Evolutionary conservation across 1,284 basidiomycete species (phyloP).

Genomic region (Dichomitus squalens): DNA sequence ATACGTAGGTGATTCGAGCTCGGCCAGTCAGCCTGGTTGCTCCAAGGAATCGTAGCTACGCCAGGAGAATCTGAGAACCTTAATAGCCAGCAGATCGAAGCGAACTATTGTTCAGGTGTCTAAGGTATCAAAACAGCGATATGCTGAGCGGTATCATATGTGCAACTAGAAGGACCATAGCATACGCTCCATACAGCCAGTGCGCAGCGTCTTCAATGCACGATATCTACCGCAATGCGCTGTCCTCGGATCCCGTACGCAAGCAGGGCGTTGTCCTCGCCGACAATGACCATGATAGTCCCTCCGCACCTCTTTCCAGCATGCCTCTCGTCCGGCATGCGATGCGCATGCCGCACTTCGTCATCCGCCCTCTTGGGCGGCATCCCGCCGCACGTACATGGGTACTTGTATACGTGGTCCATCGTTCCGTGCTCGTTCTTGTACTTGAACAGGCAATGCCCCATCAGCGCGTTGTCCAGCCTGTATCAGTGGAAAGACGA

Average conservation of each 20-base stretch:
- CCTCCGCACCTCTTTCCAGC: constrained; percentile 13
- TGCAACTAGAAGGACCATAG: not conserved
- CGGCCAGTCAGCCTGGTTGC: too few species aligned
- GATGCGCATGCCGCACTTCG: not conserved
- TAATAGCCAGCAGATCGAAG: too few species aligned
- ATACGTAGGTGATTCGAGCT: too few species aligned
- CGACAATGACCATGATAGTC: constrained; percentile 7
- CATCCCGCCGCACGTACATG: constrained; percentile 11
- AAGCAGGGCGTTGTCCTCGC: constrained; percentile 5
- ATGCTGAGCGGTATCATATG: not conserved
- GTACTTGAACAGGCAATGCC: constrained; percentile 1
- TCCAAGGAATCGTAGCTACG: too few species aligned
- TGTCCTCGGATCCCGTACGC: constrained; percentile 11
- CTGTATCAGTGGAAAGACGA: not conserved
- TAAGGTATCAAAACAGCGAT: not conserved
- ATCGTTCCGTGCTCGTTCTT: not conserved
- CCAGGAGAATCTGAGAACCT: too few species aligned
- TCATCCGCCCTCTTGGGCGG: not conserved
- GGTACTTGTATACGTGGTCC: constrained; percentile 14
- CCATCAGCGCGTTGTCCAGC: not conserved
- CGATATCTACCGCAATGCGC: constrained; percentile 8
- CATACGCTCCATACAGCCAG: not conserved
- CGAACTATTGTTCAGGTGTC: too few species aligned
- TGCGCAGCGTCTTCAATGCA: not conserved
- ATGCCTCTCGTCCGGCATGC: not conserved